Evolutionary conservation across 208 protist species (phyloP), one percentile per base, ranked within the genome.

Genomic region (Wallacemonas sp.): DNA sequence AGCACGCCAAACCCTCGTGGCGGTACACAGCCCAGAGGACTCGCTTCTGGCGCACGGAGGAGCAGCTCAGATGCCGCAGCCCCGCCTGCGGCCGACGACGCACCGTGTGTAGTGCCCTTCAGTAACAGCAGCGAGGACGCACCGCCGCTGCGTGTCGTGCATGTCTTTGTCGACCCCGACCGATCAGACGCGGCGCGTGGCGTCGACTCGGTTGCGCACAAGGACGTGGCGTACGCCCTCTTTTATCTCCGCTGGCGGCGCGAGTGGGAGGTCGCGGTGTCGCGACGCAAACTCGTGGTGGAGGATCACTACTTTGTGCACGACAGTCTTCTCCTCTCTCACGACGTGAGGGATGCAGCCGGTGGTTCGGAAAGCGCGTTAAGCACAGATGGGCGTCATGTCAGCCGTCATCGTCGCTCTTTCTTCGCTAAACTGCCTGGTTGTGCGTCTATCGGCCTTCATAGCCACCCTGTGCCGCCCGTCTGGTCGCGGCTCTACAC

Each of bases 211-310:
- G 24, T 26, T 17, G 21, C 5, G 21, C 12, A 14, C 30, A n/a
- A 59, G 0, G 12, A 66, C 27, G 28, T 3, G 6, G 59, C 5
- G 9, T 39, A 28, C 47, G 24, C 65, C 12, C 61, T 46, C 46
- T 17, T 39, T 22, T 76, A 76, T 34, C 2, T 76, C 8, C 70
- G 70, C 27, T 76, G 70, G 70, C 70, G 70, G 19, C 42, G 58
- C 26, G 55, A 60, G 17, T 76, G 62, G 64, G 70, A 76, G 24
- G 24, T 39, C 19, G 72, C 72, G 6, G 44, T 60, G 28, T 28
- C 34, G 9, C 63, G 58, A 2, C 72, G 72, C 19, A 63, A 58
- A 21, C 51, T 58, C 31, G 30, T 21, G 6, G 30, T 58, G n/a
- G 30, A 22, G n/a, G 8, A 26, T 0, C 51, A 58, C 31, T 58